Base-by-base conservation (phyloP, 2,329 filamentous ascomycete species). In the Pyrenophora tritici-repentis region DNA sequence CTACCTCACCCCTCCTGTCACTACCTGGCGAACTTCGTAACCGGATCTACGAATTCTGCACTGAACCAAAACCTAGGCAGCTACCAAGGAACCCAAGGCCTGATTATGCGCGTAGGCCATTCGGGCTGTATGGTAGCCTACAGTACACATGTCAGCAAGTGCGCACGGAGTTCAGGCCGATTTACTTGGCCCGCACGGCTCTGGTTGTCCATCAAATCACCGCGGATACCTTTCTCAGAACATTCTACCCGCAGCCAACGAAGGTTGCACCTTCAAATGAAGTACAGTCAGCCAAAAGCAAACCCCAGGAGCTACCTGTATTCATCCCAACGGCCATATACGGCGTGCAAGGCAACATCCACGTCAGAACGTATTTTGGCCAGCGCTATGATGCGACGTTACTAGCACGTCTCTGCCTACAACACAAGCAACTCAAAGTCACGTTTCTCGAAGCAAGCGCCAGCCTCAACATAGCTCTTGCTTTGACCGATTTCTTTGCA, bases 21-120 rank as follows among this genome's bases (percentile, higher is more conserved):
- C 3, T 47, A 31, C 44, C 36, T 8, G 44, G 44, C 44, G 44
- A 47, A 7, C 17, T 47, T n/a, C 36, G 44, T 36, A 47, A 47
- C 44, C 44, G 36, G 35, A 47, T 47, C 44, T 47, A 47, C 36
- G 31, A 34, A 22, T 43, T 22, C 41, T 26, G 24, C 24, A 26
- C 24, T 6, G 24, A 26, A 26, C 24, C 24, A 26, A 26, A 26
- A 26, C 24, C 24, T 26, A 7, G 24, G 24, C 24, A 26, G 24
- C 8, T 26, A 6, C 24, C 24, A 26, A 26, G 24, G 6, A 26
- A 26, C 9, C 24, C 24, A 1, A 7, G 6, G 9, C 24, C 24
- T 10, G 24, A 26, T 8, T 26, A 26, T 10, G 24, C 24, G 9
- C 24, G 24, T 26, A 26, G 24, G 9, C 24, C 24, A 26, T 26